Conservation (phyloP, 352 stramenopile species). For the Pythium vanterpoolii region DNA sequence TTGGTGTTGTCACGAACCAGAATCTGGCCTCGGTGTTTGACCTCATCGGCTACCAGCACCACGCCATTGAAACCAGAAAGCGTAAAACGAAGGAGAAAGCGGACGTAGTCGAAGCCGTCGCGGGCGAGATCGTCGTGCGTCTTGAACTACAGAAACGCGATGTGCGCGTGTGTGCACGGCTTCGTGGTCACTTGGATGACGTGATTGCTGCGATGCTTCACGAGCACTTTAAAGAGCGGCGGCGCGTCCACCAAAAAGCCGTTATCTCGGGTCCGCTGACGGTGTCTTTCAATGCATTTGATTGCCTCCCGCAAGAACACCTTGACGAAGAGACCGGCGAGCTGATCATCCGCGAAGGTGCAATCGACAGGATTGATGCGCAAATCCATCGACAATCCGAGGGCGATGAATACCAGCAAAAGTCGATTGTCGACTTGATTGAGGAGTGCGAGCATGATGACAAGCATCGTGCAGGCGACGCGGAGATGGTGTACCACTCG, state of each 20-base stretch:
- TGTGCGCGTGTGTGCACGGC: slow-evolving; percentile 20
- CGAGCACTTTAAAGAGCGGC: slow-evolving; percentile 50
- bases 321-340: slow-evolving; percentile 58
- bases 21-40: slow-evolving; percentile 70
- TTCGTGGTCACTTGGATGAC: slow-evolving; percentile 45
- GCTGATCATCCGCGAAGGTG: slow-evolving; percentile 39
- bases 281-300: slow-evolving; percentile 58
- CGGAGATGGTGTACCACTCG: slow-evolving; percentile 7
- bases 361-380: slow-evolving; percentile 21
- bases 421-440: slow-evolving; percentile 34
- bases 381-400: slow-evolving; percentile 11
- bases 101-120: slow-evolving; percentile 63
- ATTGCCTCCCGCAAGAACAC: slow-evolving; percentile 53
- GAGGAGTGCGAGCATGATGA: slow-evolving; percentile 35
- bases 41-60: slow-evolving; percentile 51
- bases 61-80: slow-evolving; percentile 7
- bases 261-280: slow-evolving; percentile 33
- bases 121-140: slow-evolving; percentile 59
- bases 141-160: slow-evolving; percentile 35
- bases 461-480: neutral
- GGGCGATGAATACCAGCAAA: slow-evolving; percentile 13
- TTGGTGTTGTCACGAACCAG: slow-evolving; percentile 64
- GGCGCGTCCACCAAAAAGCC: slow-evolving; percentile 22
- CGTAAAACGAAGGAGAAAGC: slow-evolving; percentile 60
- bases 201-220: slow-evolving; percentile 55